A percentile compares a stretch with the other conserved stretches of the same genome.
These are phyloP conservation scores for Eutypa lata DNA, from an alignment of 2,329 filamentous ascomycete genomes.

Conservation along the genomic window DNA sequence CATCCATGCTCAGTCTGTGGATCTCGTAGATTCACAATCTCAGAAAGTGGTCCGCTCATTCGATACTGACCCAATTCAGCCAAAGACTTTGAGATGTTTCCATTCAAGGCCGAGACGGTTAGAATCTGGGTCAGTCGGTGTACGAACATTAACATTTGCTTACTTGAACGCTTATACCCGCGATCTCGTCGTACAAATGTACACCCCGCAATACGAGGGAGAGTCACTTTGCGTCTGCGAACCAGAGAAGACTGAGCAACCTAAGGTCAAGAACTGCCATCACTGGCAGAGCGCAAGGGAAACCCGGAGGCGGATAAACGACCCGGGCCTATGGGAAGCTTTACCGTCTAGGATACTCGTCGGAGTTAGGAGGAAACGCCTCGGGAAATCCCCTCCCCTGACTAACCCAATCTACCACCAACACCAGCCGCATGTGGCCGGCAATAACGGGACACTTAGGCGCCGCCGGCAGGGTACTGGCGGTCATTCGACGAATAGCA, in stretches of 20 bases:
- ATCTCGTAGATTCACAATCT: conserved; percentile 58
- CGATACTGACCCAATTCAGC: conserved; percentile 53
- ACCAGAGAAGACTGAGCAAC: conserved; percentile 33
- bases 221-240: conserved; percentile 57
- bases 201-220: conserved; percentile 49
- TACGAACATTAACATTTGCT: conserved; percentile 62
- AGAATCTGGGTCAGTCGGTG: conserved; percentile 51
- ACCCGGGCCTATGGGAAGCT: conserved; percentile 64
- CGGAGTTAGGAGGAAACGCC: conserved; percentile 53
- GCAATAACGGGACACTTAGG: conserved; percentile 20
- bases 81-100: conserved; percentile 58
- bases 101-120: conserved; percentile 51
- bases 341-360: conserved; percentile 59
- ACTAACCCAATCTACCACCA: conserved; percentile 12
- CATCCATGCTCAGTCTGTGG: conserved; percentile 52
- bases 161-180: conserved; percentile 59
- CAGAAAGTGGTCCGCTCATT: conserved; percentile 61
- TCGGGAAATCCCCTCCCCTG: conserved; percentile 18
- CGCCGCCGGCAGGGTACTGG: conserved; percentile 23
- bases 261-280: conserved; percentile 42
- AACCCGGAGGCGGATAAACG: conserved; percentile 50
- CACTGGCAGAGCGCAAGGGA: conserved; percentile 51
- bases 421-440: conserved; percentile 14
- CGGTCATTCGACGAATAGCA: conserved; percentile 3
- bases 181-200: conserved; percentile 64